Base-by-base conservation (phyloP, 345 rosid genomes). In the Camelina neglecta region DNA sequence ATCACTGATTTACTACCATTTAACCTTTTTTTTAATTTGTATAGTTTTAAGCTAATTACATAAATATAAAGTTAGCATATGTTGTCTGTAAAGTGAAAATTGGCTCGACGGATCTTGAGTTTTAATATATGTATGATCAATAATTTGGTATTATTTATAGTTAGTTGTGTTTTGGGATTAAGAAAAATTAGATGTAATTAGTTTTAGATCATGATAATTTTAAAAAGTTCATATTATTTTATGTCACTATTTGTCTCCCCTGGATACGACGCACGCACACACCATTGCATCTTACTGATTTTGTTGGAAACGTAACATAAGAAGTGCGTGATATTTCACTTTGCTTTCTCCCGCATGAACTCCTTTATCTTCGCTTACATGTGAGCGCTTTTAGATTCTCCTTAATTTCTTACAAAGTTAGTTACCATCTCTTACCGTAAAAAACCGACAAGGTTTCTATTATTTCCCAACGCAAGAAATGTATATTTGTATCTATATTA, bases 301-400 rank as follows among this genome's bases (percentile, higher is more conserved):
- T 57, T 57, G 61, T 15, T 15, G 65, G 47, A 60, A 60, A 18
- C 29, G 47, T 15, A 60, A 11, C 47, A 18, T 60, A 60, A 60
- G n/a, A 18, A 60, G 65, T 16, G n/a, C 26, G 15, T 59, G 26
- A 16, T 38, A 29, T 24, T 59, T 9, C 64, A 16, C 45, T 59
- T 42, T 29, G 24, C 45, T 4, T 48, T 16, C 36, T 0, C 13
- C 63, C 31, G 8, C 42, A 35, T 35, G 10, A 36, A 36, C 2
- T 7, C 39, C 39, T 36, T 36, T 36, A 29, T 29, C 31, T 7
- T 36, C 3, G 64, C 13, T 16, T 36, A 2, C 8, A 49, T 8
- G 54, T 8, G 55, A 50, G 1, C 47, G 9, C 47, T 15, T 56
- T 29, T 56, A 29, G 39, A 26, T 56, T 29, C 7, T 58, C 7